These are phyloP conservation scores for Cordia subcordata DNA, from an alignment of 257 asterid species.

Conservation along the genomic window DNA sequence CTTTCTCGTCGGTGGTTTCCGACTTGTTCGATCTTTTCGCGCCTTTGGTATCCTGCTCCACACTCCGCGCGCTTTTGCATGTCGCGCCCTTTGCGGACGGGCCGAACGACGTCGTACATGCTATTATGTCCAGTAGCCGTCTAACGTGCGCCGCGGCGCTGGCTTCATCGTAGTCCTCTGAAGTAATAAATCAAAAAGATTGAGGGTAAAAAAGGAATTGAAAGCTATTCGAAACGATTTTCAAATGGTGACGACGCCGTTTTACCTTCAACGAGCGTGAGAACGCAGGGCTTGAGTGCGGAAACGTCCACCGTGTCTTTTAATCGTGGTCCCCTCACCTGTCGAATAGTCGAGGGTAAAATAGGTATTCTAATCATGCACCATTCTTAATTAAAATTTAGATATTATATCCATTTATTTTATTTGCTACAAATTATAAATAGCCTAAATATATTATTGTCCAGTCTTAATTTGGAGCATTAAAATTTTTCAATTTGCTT, in stretches of 20 bases:
- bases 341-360: slow-evolving; percentile 7
- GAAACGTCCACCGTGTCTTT: slow-evolving; percentile 90
- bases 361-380: not conserved
- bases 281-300: slow-evolving; percentile 86
- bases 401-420: too few relatives aligned
- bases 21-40: slow-evolving; percentile 59
- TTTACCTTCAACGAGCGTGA: slow-evolving; percentile 82
- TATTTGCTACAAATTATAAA: too few relatives aligned
- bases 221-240: too few relatives aligned
- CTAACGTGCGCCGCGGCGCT: slow-evolving; percentile 88
- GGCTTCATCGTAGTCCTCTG: slow-evolving; percentile 87
- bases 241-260: slow-evolving; percentile 12
- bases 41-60: slow-evolving; percentile 42
- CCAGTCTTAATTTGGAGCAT: too few relatives aligned
- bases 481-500: too few relatives aligned
- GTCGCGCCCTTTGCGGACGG: slow-evolving; percentile 44
- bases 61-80: slow-evolving; percentile 38
- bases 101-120: slow-evolving; percentile 86
- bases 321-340: slow-evolving; percentile 84
- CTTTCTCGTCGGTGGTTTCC: slow-evolving; percentile 17
- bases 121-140: slow-evolving; percentile 72
- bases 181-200: slow-evolving; percentile 3
- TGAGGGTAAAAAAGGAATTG: slow-evolving; percentile 26
- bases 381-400: not conserved
- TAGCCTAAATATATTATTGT: too few relatives aligned